These are phyloP conservation scores for Backusella tuberculispora DNA, from an alignment of 192 early-diverging fungal genomes.

Conservation along the genomic window DNA sequence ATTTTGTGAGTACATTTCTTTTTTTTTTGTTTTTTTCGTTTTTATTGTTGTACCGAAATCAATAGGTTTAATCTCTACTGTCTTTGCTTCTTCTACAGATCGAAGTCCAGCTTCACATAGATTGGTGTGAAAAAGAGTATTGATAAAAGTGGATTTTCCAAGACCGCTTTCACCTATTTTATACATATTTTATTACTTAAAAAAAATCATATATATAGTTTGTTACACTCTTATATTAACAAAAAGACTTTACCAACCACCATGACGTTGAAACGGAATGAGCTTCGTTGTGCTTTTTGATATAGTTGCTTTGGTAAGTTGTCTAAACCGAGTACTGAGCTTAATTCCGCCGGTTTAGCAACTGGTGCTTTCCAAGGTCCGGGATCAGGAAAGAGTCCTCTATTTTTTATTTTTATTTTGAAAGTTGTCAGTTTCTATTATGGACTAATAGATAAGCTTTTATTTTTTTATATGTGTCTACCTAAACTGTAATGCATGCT, in stretches of 20 bases:
- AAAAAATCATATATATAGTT: conserved; percentile 12
- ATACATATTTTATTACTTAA: background rate
- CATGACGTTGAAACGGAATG: conserved; percentile 94
- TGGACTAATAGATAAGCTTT: background rate
- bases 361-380: conserved; percentile 86
- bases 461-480: conserved; percentile 24
- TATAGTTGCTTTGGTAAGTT: conserved; percentile 73
- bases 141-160: conserved; percentile 99
- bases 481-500: conserved; percentile 62
- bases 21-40: conserved; percentile 7
- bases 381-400: conserved; percentile 71
- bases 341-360: conserved; percentile 56
- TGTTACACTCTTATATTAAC: conserved; percentile 18
- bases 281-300: conserved; percentile 63
- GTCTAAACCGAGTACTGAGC: conserved; percentile 68
- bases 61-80: conserved; percentile 84
- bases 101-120: conserved; percentile 75
- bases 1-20: background rate
- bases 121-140: conserved; percentile 96
- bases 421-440: background rate
- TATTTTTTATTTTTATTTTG: conserved; percentile 17
- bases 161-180: conserved; percentile 89
- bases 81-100: conserved; percentile 69
- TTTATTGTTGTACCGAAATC: conserved; percentile 63
- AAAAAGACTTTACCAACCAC: conserved; percentile 76